Base-by-base conservation (phyloP, 805 yeast species). In the Kazachstania taianensis region DNA sequence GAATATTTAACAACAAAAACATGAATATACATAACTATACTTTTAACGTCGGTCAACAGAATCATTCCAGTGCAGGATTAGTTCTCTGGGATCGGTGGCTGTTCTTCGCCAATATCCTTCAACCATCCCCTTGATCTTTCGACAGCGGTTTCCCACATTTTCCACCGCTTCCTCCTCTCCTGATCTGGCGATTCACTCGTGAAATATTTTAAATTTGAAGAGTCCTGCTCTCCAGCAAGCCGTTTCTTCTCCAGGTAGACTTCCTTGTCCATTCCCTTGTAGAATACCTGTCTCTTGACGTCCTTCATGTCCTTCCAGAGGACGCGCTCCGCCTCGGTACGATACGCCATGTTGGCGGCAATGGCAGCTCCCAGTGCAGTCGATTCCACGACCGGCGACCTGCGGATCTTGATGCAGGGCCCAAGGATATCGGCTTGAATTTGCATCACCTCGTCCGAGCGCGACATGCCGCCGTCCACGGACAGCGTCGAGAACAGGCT, bases 301-400 rank as follows among this genome's bases (percentile, higher is more conserved):
- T 86, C 95, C 35, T 72, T 78, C 42, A 86, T 63, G 46, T 75
- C 73, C 38, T 67, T 68, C 95, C 96, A 87, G 32, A 85, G 58
- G 30, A 66, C 62, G 39, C 82, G 70, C 15, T 75, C 73, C 17
- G 65, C 60, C 10, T 75, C 63, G 12, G 73, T 64, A 38, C 61
- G 50, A 35, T 52, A 49, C 5, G 66, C 75, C 50, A 86, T 64
- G 9, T 96, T 95, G 3, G 97, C 94, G 20, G 96, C 96, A 46
- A 89, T 81, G 4, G 96, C 96, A 6, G 95, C 94, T 20, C 97
- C 97, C 43, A 87, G 69, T 0, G 96, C 96, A 5, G 96, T 87
- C 55, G 95, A 85, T 61, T 87, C 97, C 24, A 84, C 66, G 57
- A 79, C 81, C 22, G 75, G 71, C 2, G 96, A 86, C 49, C 96